Conservation (phyloP, 768 basidiomycete genomes). For the Neoboletus brunneissimus region DNA sequence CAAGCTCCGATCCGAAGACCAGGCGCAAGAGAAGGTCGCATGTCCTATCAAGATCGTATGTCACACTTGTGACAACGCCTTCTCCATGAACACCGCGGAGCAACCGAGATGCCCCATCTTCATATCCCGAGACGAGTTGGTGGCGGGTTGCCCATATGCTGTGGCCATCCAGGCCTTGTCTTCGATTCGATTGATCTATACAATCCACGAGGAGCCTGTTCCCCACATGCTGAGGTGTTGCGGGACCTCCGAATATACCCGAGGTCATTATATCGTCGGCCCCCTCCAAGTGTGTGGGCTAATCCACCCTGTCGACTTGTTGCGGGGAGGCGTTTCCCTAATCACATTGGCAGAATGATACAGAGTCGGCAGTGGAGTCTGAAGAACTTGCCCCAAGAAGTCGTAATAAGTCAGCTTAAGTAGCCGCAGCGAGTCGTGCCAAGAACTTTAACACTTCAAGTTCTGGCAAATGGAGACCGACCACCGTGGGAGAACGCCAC, state of each 20-base stretch:
- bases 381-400: not conserved
- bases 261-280: not conserved
- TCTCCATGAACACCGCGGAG: not conserved
- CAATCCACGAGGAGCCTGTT: not conserved
- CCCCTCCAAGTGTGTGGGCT: not conserved
- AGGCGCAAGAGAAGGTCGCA: not conserved
- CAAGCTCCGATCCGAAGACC: conserved; percentile 4
- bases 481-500: not conserved
- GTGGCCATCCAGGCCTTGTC: not conserved
- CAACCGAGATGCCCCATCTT: not conserved
- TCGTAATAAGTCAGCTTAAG: not conserved
- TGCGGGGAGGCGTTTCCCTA: not conserved
- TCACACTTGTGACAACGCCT: not conserved
- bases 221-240: no score
- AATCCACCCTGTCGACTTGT: not conserved
- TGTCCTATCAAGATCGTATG: not conserved
- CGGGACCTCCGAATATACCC: not conserved
- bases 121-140: not conserved
- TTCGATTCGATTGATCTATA: not conserved
- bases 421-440: not conserved
- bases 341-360: not conserved
- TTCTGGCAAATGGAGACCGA: not conserved
- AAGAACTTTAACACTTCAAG: not conserved
- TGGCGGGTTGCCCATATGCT: not conserved
- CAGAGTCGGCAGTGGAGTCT: not conserved